A percentile compares a stretch with the other conserved stretches of the same genome.
Evolutionary conservation across 768 basidiomycete genomes (phyloP).

Genomic region (Gloeophyllum trabeum): DNA sequence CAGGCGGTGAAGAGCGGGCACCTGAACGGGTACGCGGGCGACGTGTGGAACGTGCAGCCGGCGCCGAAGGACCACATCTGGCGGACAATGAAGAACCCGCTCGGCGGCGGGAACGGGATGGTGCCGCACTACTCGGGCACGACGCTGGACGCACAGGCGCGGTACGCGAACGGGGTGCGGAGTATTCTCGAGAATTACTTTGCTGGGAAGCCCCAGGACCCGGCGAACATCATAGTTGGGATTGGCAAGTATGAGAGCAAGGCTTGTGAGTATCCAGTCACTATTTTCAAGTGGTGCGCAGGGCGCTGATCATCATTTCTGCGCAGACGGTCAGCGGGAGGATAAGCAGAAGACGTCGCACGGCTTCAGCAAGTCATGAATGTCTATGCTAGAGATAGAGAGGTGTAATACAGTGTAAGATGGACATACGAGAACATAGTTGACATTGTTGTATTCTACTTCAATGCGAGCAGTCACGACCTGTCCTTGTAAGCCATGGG

Average conservation of each 20-base stretch:
- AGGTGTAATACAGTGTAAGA: no score
- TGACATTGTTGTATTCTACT: no score
- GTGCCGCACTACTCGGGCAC: slow-evolving; percentile 26
- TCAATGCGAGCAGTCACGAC: no score
- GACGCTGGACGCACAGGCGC: slow-evolving; percentile 30
- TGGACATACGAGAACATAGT: no score
- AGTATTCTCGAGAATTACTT: slow-evolving; percentile 19
- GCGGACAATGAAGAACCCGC: slow-evolving; percentile 24
- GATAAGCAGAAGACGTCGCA: no score
- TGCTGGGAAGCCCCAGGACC: slow-evolving; percentile 22
- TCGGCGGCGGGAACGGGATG: slow-evolving; percentile 32
- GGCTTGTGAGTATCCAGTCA: no score
- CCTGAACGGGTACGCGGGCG: slow-evolving; percentile 19
- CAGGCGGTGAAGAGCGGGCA: slow-evolving; percentile 29
- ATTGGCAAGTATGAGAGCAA: slow-evolving; percentile 15
- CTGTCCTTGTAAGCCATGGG: no score
- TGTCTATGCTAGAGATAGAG: no score
- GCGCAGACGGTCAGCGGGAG: no score
- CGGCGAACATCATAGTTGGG: slow-evolving; percentile 27
- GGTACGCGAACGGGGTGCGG: slow-evolving; percentile 28
- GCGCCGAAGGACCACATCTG: slow-evolving; percentile 32
- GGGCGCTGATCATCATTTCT: no score
- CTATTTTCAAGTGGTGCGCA: no score
- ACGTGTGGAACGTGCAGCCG: slow-evolving; percentile 26
- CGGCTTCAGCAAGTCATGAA: no score